Conservation (phyloP, 768 basidiomycete genomes). For the Panaeolus papilionaceus region DNA sequence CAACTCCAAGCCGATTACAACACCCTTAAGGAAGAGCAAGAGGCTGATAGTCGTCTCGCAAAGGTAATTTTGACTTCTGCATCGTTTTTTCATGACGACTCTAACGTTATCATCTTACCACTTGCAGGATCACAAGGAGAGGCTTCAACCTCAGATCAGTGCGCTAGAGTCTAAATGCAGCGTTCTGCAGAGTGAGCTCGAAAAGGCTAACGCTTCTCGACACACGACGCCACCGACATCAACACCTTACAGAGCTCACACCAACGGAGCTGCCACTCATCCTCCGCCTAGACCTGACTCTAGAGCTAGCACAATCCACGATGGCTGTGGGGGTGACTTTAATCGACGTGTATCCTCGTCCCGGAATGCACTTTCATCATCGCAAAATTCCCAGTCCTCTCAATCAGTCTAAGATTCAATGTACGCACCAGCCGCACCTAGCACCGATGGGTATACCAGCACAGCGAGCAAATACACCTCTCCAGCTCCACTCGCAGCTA, state of each 20-base stretch:
- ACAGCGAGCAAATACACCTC: conserved; percentile 35
- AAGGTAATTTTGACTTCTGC: conserved; percentile 51
- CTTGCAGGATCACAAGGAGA: conserved; percentile 71
- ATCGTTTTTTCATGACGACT: not conserved
- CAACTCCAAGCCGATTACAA: conserved; percentile 79
- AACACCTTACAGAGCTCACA: conserved; percentile 44
- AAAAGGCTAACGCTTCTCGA: conserved; percentile 45
- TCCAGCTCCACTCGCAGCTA: conserved; percentile 38
- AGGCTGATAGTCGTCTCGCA: conserved; percentile 69
- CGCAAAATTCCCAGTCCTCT: conserved; percentile 48
- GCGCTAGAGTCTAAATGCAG: conserved; percentile 65
- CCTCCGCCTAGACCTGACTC: conserved; percentile 74
- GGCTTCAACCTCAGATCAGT: conserved; percentile 69
- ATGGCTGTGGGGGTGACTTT: conserved; percentile 57
- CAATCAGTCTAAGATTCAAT: conserved; percentile 79
- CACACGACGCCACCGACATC: conserved; percentile 29
- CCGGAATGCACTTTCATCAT: conserved; percentile 23
- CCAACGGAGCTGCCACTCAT: conserved; percentile 48
- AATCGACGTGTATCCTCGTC: conserved; percentile 45
- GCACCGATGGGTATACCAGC: conserved; percentile 26
- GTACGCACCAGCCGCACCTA: conserved; percentile 43
- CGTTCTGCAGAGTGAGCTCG: conserved; percentile 63
- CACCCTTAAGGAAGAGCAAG: conserved; percentile 72
- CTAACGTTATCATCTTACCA: conserved; percentile 11
- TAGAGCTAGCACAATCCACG: conserved; percentile 69